Percentiles rank a stretch among this genome's conserved stretches.
Evolutionary conservation across 768 basidiomycete species (phyloP).

Genomic region (Astraeus odoratus): DNA sequence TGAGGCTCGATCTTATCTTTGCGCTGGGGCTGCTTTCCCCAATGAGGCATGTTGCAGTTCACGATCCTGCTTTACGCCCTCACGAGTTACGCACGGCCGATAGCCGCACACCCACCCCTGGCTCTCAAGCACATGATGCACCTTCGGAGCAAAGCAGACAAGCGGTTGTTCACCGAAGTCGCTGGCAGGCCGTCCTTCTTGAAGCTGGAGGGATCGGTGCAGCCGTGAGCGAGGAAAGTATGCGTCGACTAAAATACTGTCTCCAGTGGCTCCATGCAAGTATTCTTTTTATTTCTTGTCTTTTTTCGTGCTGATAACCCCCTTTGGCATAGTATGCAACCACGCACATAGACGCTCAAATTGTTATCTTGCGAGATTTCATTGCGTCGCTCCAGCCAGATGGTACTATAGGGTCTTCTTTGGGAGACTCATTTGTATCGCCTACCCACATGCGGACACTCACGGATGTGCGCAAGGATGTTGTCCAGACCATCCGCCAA

Average conservation of each 20-base stretch:
- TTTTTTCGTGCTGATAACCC: background rate
- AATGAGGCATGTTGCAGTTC: constrained; percentile 1
- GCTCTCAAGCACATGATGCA: constrained; percentile 11
- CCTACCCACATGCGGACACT: constrained; percentile 59
- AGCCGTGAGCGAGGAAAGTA: constrained; percentile 86
- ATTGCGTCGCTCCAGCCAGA: constrained; percentile 57
- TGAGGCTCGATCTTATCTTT: too few relatives aligned
- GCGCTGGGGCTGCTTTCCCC: constrained; percentile 10
- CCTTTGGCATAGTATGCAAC: constrained; percentile 64
- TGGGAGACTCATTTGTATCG: constrained; percentile 31
- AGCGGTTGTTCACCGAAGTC: constrained; percentile 64
- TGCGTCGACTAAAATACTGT: constrained; percentile 80
- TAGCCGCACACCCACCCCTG: constrained; percentile 19
- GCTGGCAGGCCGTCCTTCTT: constrained; percentile 78
- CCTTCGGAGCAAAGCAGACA: constrained; percentile 23
- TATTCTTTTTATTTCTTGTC: constrained; percentile 5
- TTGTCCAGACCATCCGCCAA: constrained; percentile 84
- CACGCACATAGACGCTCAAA: constrained; percentile 80
- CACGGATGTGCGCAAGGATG: constrained; percentile 65
- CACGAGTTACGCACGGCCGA: constrained; percentile 2
- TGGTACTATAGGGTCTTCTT: constrained; percentile 15
- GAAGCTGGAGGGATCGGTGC: constrained; percentile 87
- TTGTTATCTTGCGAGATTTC: constrained; percentile 76
- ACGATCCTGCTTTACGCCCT: background rate
- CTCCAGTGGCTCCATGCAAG: constrained; percentile 81